Evolutionary conservation across 371 early-diverging fungal genomes (phyloP), one percentile per base, ranked within the genome.

Genomic region (Mycotypha africana): DNA sequence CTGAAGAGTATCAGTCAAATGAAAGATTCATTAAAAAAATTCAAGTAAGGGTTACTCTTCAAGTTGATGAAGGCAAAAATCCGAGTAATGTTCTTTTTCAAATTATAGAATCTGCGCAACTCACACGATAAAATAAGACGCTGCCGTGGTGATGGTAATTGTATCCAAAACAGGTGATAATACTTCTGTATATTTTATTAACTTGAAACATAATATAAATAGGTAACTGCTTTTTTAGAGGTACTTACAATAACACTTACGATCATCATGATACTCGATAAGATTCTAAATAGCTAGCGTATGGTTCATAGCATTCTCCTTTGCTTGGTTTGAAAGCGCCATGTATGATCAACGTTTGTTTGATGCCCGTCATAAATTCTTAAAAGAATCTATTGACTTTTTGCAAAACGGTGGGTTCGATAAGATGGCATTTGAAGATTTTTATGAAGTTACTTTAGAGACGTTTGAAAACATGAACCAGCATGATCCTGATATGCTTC

Each of bases 211-310:
- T 33, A 6, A 31, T 33, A n/a, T n/a, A n/a, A n/a, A 32, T 50
- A 83, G 83, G 85, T 36, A 85, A 84, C 41, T 85, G 86, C 45
- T 85, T 85, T 42, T 84, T 79, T 57, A 49, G 85, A 77, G 85
- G 85, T 80, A 78, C 39, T 30, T 45, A 21, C 3, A 3, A n/a
- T n/a, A n/a, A n/a, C n/a, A n/a, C n/a, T n/a, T n/a, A n/a, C n/a
- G n/a, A n/a, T n/a, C n/a, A n/a, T n/a, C n/a, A n/a, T n/a, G n/a
- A n/a, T n/a, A n/a, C n/a, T n/a, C n/a, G n/a, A n/a, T n/a, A n/a
- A n/a, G n/a, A 16, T 19, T n/a, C n/a, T n/a, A n/a, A 2, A 40
- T 1, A 24, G 5, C 9, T 21, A 28, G 28, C 20, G 31, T 30
- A 17, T 33, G n/a, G 58, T 33, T 6, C 4, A 4, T 14, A 81